Evolutionary conservation across 2,329 filamentous ascomycete genomes (phyloP), one percentile per base, ranked within the genome.

Genomic region (Sporothrix sp.): DNA sequence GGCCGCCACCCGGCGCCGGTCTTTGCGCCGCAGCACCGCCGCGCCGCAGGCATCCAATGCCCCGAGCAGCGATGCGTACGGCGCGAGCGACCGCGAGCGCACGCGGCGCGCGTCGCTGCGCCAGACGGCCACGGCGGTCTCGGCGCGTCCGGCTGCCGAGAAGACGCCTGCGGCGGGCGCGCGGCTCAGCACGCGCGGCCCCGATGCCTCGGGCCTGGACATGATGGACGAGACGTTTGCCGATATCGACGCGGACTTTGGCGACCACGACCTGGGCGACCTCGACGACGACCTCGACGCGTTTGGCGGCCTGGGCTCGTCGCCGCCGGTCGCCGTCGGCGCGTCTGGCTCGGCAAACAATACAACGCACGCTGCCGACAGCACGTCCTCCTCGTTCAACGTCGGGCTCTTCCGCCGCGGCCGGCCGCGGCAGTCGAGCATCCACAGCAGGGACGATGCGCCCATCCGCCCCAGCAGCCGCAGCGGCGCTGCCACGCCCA

Each of bases 401-500:
- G 61, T 74, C 27, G 70, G 67, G 54, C 67, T 68, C 52, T 73
- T 75, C 58, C 71, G 68, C 54, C 68, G 71, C 20, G 60, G 59
- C 10, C 64, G 68, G 21, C 68, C 72, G 21, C 68, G 73, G 9
- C 67, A 70, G 59, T 75, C 74, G 10, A 78, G 74, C 59, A 68
- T 77, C 42, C 63, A 73, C 36, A 71, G 73, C 28, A 69, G 70
- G 44, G 72, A 74, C 37, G 73, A 76, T 38, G 71, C 67, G 21
- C 72, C 71, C 1, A 78, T 77, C 53, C 66, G 74, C 35, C 74
- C 74, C 3, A 75, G 72, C 63, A 78, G 74, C 61, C 66, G 73
- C 18, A 68, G 73, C n/a, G 68, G 71, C 5, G 65, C 68, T 13
- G 71, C 66, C 46, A 75, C 71, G 1, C 70, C 73, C 1, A 68